Evolutionary conservation across 352 stramenopile genomes (phyloP), one percentile per base, ranked within the genome.

Genomic region (Phytophthora parvispora): DNA sequence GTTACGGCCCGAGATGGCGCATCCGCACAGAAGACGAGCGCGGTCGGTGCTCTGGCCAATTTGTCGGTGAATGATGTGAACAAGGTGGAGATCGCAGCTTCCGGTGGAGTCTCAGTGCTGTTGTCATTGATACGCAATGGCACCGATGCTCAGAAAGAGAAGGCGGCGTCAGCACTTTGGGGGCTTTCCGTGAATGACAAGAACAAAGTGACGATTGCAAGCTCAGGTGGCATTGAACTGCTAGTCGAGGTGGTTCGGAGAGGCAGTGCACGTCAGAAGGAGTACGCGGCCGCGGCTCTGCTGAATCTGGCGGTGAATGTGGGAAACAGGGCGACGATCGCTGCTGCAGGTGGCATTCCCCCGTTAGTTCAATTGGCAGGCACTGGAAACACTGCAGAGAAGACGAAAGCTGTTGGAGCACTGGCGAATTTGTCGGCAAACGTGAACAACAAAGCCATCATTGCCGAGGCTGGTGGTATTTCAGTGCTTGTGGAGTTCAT

Each of bases 91-190:
- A 42, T 61, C 13, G 54, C 31, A 29, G 15, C 27, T 31, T 43
- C 28, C 20, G 60, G 50, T n/a, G 49, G 50, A 36, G 52, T 62
- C 53, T 15, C 50, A 27, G 29, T 38, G 31, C 38, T 69, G 28
- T 20, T 69, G 28, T 42, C 12, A 18, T 50, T 57, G 6, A 6
- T 69, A 52, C 10, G 40, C 16, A 15, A 56, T 15, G 42, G 42
- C 28, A 36, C 32, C 22, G 16, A 62, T 40, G 9, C 16, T 22
- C 29, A 43, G 24, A 51, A 62, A 36, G 40, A 57, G n/a, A 50
- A 60, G 6, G 50, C 60, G 16, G 29, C 60, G 8, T 27, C 20
- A 12, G 38, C 40, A 18, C 18, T 67, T 36, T 47, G 12, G 50
- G 20, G 51, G 31, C 31, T 60, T 13, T 32, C 50, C 15, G 27